Base-by-base conservation (phyloP, 768 basidiomycete genomes). In the Podaxis sp. region DNA sequence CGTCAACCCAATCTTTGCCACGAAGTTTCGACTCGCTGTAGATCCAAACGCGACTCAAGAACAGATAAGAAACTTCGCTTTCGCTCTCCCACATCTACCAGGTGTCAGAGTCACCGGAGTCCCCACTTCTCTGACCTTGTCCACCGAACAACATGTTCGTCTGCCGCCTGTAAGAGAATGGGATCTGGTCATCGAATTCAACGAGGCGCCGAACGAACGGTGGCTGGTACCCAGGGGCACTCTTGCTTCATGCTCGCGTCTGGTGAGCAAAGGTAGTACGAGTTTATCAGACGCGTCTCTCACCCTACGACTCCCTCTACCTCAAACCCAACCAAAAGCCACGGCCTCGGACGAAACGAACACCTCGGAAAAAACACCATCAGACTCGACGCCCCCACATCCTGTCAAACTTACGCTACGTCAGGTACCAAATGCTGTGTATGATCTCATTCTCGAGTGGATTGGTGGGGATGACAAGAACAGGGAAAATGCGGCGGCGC, bases 181-280 rank as follows among this genome's bases (percentile, higher is more conserved):
- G 67, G 91, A 93, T 69, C 70, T 93, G 1, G 84, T 92, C 24
- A 69, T 93, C 56, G 89, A 90, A 68, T 92, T 90, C 66, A 75
- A 80, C 55, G 91, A 92, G 68, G 74, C 76, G 4, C 78, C 84
- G 2, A 76, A 77, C 48, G 88, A 90, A 52, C 82, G 86, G n/a
- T 88, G 85, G 84, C 67, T 89, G 5, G 77, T 93, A 58, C 90
- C 91, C 56, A 83, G 88, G 36, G 85, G 83, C 22, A 56, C 61
- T 17, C 54, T 62, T 48, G 61, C 61, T 22, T 62, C 61, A 50
- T 62, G 61, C 41, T 56, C 61, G 37, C 61, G 61, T 26, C 28
- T 62, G 15, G 54, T 62, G 36, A 49, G 20, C 20, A 56, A 56
- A 40, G 55, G 38, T 20, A 24, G 20, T 22, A 38, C 36, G 15